phyloP scores from a whole-genome alignment of 2,329 filamentous ascomycete genomes.

The Colletotrichum karsti region DNA sequence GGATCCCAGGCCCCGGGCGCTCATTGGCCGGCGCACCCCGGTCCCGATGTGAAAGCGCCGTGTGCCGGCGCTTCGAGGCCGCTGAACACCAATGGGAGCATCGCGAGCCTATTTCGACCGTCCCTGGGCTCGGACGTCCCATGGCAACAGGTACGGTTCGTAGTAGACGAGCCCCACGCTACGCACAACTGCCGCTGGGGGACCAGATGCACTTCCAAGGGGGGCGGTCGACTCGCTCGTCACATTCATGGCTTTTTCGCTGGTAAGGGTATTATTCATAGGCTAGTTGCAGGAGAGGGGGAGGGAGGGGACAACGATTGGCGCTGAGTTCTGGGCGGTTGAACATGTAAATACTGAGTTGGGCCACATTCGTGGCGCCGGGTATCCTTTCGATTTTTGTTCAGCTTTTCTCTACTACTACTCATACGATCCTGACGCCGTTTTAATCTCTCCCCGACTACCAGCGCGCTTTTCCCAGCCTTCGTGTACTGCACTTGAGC shows the following conservation, averaged over 20 bases:
- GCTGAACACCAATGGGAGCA: slow-evolving; percentile 27
- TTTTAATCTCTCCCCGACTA: not conserved
- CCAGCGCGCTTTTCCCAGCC: not conserved
- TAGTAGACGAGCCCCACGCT: not conserved
- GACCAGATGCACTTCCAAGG: slow-evolving; percentile 5
- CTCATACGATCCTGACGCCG: slow-evolving; percentile 27
- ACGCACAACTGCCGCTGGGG: slow-evolving; percentile 13
- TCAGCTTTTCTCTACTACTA: slow-evolving; percentile 24
- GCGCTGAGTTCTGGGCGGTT: slow-evolving; percentile 10
- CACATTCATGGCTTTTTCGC: not conserved
- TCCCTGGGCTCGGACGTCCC: slow-evolving; percentile 2
- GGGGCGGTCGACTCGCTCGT: not conserved
- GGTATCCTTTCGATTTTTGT: slow-evolving; percentile 30
- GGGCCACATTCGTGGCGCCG: slow-evolving; percentile 29
- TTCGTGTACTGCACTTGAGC: not conserved
- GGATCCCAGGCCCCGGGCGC: not conserved
- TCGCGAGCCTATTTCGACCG: slow-evolving; percentile 18
- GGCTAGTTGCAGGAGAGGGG: not conserved
- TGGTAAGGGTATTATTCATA: too few relatives aligned
- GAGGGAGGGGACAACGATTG: not conserved
- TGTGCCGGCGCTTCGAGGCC: slow-evolving; percentile 30
- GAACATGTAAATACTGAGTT: slow-evolving; percentile 28
- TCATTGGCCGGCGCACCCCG: slow-evolving; percentile 27
- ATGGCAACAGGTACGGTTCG: slow-evolving; percentile 17
- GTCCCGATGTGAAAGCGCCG: slow-evolving; percentile 29